Base-by-base conservation (phyloP, 352 stramenopile species). In the Phytophthora ohioensis region DNA sequence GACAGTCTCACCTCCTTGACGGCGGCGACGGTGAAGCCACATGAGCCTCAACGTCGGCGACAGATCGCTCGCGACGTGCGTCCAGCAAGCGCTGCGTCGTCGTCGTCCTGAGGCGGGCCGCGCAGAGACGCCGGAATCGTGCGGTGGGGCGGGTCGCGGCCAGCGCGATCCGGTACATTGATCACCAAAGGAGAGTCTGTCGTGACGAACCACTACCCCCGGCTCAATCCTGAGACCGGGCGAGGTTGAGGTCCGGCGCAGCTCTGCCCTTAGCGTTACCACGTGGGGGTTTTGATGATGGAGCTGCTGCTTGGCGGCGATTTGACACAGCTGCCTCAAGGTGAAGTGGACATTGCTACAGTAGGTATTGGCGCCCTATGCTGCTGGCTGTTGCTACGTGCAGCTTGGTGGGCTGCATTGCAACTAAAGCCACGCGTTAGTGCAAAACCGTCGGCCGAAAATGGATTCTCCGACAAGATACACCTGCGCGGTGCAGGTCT, bases 181-280 rank as follows among this genome's bases (percentile, higher is more conserved):
- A 27, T 27, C 21, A 27, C 21, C 21, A 27, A 1, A 27, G 42
- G 17, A 7, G 10, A 64, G 11, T 31, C 21, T 46, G 17, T 38
- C 17, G 30, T 71, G 63, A 71, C 63, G 38, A 71, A 65, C 63
- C 42, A 36, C 1, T 27, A 7, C 9, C 48, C 63, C 64, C 56
- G 64, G 56, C 64, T 71, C 64, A 71, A 12, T 69, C 12, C 51
- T 69, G 52, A 62, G 61, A 56, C 39, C 52, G 38, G 59, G 41
- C 41, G 41, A 46, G 13, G 13, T 46, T 21, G 21, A 21, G 21
- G 21, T 21, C 21, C 21, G 21, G 21, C 0, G 21, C 21, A 27
- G 21, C 21, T 1, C 21, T 27, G 21, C 11, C 46, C 7, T 35
- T 48, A 35, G 46, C 10, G 34, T 63, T 47, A 48, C 17, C 34